Evolutionary conservation across 495 filamentous ascomycete species (phyloP).

Genomic region (Geoglossum glabrum): DNA sequence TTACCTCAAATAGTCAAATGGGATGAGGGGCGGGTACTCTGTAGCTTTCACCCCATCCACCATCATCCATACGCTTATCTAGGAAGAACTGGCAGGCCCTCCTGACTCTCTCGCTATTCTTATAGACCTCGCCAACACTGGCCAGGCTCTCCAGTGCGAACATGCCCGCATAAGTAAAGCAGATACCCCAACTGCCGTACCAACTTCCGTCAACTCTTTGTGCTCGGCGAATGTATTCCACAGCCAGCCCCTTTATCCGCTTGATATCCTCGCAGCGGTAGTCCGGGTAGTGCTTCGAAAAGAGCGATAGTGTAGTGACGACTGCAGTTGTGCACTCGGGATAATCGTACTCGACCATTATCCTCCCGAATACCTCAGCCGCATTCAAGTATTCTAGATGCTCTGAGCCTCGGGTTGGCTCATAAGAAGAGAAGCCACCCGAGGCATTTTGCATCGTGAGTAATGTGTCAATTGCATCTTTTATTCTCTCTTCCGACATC

Average conservation of each 20-base stretch:
- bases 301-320: slow-evolving; percentile 71
- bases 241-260: slow-evolving; percentile 43
- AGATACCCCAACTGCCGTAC: slow-evolving; percentile 97
- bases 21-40: slow-evolving; percentile 20
- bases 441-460: slow-evolving; percentile 79
- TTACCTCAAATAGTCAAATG: background rate
- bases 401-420: slow-evolving; percentile 55
- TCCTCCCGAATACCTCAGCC: slow-evolving; percentile 87
- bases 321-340: slow-evolving; percentile 94
- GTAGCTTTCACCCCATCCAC: slow-evolving; percentile 95
- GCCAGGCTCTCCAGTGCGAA: slow-evolving; percentile 78
- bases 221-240: slow-evolving; percentile 58
- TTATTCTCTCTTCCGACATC: slow-evolving; percentile 52
- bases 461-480: slow-evolving; percentile 76
- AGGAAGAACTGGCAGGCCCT: slow-evolving; percentile 73
- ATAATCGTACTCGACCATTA: slow-evolving; percentile 97
- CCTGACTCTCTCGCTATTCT: slow-evolving; percentile 45
- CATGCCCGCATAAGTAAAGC: slow-evolving; percentile 91
- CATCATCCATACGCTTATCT: slow-evolving; percentile 63
- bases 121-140: slow-evolving; percentile 62
- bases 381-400: slow-evolving; percentile 75
- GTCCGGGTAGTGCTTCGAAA: slow-evolving; percentile 58
- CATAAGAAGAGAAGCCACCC: slow-evolving; percentile 82
- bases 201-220: slow-evolving; percentile 75
- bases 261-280: slow-evolving; percentile 63